phyloP scores from a whole-genome alignment of 2,329 filamentous ascomycete species.

The Plectosphaerella cucumerina region DNA sequence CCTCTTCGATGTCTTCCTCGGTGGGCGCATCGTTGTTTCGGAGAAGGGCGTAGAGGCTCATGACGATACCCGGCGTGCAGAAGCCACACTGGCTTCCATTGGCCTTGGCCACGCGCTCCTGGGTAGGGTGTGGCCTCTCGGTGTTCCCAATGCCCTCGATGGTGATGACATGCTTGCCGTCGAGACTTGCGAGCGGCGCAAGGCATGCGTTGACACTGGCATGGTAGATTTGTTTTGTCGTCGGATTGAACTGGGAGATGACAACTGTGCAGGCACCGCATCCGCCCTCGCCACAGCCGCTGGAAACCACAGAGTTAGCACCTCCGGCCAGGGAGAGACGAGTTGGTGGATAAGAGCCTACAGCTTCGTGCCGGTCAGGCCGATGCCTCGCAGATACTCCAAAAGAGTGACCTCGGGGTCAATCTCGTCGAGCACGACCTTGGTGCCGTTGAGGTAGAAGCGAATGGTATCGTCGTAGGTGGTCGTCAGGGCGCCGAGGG shows the following conservation, averaged over 20 bases:
- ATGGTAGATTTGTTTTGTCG: conserved; percentile 89
- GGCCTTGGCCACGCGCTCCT: conserved; percentile 85
- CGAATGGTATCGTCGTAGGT: conserved; percentile 81
- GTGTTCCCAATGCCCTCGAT: conserved; percentile 92
- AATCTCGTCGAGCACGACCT: conserved; percentile 76
- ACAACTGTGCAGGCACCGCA: conserved; percentile 97
- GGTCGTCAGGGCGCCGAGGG: conserved; percentile 58
- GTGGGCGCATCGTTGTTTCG: conserved; percentile 77
- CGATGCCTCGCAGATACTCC: conserved; percentile 89
- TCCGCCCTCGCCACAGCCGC: conserved; percentile 90
- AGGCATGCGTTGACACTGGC: conserved; percentile 95
- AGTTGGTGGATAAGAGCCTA: conserved; percentile 25
- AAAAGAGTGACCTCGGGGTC: conserved; percentile 90
- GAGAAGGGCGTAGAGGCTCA: conserved; percentile 91
- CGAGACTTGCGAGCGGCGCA: conserved; percentile 85
- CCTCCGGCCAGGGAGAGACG: background rate
- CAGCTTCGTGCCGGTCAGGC: conserved; percentile 91
- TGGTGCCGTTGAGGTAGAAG: conserved; percentile 94
- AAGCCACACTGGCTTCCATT: conserved; percentile 94
- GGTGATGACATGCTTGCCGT: conserved; percentile 97
- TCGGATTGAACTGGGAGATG: conserved; percentile 88
- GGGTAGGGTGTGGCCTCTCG: conserved; percentile 80
- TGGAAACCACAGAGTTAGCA: conserved; percentile 20
- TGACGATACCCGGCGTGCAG: conserved; percentile 96
- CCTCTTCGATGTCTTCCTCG: conserved; percentile 85